Conservation (phyloP, 2,329 filamentous ascomycete genomes). For the Pseudopithomyces maydicus region DNA sequence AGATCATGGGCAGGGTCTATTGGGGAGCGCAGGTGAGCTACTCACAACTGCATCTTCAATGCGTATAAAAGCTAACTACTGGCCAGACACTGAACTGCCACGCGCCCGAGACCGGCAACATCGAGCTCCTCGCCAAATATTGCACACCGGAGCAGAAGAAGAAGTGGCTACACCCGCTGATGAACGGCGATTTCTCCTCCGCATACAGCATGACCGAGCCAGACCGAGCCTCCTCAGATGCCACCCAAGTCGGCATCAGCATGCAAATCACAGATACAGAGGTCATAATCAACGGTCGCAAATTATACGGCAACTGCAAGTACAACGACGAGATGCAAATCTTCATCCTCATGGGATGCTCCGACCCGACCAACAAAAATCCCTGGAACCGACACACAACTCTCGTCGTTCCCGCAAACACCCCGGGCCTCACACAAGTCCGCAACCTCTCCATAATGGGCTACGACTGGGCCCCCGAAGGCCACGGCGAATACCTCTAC, state of each 20-base stretch:
- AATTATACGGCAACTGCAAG: constrained; percentile 49
- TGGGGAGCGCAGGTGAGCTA: constrained; percentile 50
- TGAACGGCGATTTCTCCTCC: constrained; percentile 55
- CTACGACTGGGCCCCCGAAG: constrained; percentile 50
- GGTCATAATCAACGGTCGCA: constrained; percentile 49
- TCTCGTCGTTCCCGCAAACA: constrained; percentile 46
- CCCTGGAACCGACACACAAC: constrained; percentile 49
- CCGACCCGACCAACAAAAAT: constrained; percentile 46
- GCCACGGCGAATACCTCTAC: constrained; percentile 50
- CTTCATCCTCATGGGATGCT: constrained; percentile 47
- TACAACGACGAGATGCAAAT: constrained; percentile 45
- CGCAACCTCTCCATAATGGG: constrained; percentile 50
- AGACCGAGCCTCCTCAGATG: constrained; percentile 56
- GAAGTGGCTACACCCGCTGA: constrained; percentile 55
- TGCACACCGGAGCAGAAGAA: constrained; percentile 57
- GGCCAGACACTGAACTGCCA: constrained; percentile 51
- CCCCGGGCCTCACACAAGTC: constrained; percentile 46
- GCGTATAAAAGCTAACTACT: not conserved
- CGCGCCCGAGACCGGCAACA: constrained; percentile 58
- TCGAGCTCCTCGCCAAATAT: constrained; percentile 59
- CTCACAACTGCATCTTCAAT: not conserved
- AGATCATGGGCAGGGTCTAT: constrained; percentile 54
- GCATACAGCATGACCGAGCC: constrained; percentile 60
- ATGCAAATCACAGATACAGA: constrained; percentile 46
- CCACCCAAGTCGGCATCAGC: constrained; percentile 52